Conservation (phyloP, 352 stramenopile species). For the Phytophthora sp. region DNA sequence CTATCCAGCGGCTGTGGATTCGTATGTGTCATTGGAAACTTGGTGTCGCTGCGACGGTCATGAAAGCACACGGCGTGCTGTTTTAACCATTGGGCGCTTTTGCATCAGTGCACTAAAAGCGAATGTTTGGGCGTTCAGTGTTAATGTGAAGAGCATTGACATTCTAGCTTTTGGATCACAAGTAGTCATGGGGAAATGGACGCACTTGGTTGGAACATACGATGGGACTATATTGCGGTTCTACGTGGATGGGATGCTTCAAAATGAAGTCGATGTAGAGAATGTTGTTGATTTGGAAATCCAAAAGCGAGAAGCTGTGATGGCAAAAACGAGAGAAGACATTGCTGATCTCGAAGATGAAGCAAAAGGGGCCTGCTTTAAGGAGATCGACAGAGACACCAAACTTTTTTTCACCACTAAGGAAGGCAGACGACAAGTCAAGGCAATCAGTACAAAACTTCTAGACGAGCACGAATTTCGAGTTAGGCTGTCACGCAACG, state of each 20-base stretch:
- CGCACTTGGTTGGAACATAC: slow-evolving; percentile 87
- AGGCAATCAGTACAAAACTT: slow-evolving; percentile 66
- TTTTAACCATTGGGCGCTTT: slow-evolving; percentile 80
- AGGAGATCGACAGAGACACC: slow-evolving; percentile 71
- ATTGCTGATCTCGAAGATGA: slow-evolving; percentile 82
- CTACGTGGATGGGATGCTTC: slow-evolving; percentile 79
- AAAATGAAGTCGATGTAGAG: slow-evolving; percentile 78
- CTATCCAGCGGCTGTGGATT: slow-evolving; percentile 45
- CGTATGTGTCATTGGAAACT: slow-evolving; percentile 71
- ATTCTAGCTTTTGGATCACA: slow-evolving; percentile 60
- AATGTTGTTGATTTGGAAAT: slow-evolving; percentile 74
- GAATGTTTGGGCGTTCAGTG: slow-evolving; percentile 81
- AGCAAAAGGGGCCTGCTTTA: slow-evolving; percentile 73
- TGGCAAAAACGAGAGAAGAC: slow-evolving; percentile 77
- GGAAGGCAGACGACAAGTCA: slow-evolving; percentile 74
- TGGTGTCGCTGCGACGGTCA: slow-evolving; percentile 81
- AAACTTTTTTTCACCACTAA: slow-evolving; percentile 73
- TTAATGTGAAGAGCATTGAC: slow-evolving; percentile 84
- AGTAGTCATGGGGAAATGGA: slow-evolving; percentile 79
- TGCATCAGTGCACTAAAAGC: slow-evolving; percentile 69
- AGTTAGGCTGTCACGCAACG: slow-evolving; percentile 61
- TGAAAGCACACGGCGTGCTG: slow-evolving; percentile 68
- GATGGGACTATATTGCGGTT: slow-evolving; percentile 87
- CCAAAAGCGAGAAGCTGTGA: slow-evolving; percentile 63
- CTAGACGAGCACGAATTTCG: slow-evolving; percentile 88